Base-by-base conservation (phyloP, 164 flowering plant genomes). In the Vitis rotundifolia region DNA sequence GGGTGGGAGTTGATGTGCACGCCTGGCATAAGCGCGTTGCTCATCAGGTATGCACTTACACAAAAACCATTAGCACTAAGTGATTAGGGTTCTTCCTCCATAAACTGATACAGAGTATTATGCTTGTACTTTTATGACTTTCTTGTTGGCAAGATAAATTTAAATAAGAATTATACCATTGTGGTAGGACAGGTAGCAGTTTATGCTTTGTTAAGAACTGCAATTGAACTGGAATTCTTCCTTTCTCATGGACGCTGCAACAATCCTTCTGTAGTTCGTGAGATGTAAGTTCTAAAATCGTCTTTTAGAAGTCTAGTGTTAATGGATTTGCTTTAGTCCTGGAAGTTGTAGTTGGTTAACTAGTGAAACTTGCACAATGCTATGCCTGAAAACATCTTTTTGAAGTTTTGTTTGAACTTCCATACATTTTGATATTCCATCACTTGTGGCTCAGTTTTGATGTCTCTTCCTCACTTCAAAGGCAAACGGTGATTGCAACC, bases 1-100 rank as follows among this genome's bases (percentile, higher is more conserved):
- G 92, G 91, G 60, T 75, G 50, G 95, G 91, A 53, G 82, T 84
- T 63, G 92, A 88, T 79, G 87, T 87, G 54, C 82, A 85, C 78
- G 80, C 81, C 26, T 88, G 95, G 95, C 91, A 88, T 66, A 84
- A 71, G 71, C 80, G 73, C 44, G 67, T 85, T 62, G 82, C 91
- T 5, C 80, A 85, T 82, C 85, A 80, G 89, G 95, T 88, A 71
- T 28, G 57, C 14, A 65, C 53, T 54, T 10, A 3, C 54, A 50
- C 1, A 50, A 2, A 11, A n/a, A 37, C 3, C 37, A 5, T 26
- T 58, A 6, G 3, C 48, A 64, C 26, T 65, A 49, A 13, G 10
- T 56, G 55, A 3, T 18, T 47, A 47, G 62, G 9, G 44, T 59
- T 14, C 50, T 71, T 13, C 31, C 62, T 64, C 64, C 62, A 55